These are phyloP conservation scores for Coelastrella sp. DNA, from an alignment of 139 green algal genomes.

Conservation along the genomic window DNA sequence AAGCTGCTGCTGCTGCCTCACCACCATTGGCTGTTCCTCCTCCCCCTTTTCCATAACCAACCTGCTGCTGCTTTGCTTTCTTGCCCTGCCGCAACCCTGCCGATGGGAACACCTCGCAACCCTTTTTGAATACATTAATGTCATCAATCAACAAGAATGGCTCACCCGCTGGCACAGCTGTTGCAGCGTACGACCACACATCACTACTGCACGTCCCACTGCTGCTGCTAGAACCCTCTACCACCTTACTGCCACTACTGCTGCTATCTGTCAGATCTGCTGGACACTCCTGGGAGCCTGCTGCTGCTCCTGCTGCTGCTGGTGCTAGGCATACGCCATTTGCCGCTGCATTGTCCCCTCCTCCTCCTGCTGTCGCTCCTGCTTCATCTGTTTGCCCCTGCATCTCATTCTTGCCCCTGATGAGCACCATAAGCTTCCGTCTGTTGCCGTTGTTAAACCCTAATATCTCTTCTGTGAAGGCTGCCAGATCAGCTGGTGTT, in stretches of 20 bases:
- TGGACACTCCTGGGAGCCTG: neutral
- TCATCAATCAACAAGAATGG: conserved; percentile 52
- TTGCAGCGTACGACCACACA: neutral
- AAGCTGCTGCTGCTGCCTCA: conserved; percentile 28
- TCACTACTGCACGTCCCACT: neutral
- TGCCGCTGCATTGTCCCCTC: neutral
- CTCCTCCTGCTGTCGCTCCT: neutral
- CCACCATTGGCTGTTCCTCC: neutral
- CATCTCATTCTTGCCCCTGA: conserved; percentile 2
- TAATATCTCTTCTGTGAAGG: conserved; percentile 65
- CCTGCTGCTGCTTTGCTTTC: neutral
- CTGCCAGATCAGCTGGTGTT: conserved; percentile 65
- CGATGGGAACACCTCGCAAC: conserved; percentile 61
- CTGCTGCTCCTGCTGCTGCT: neutral
- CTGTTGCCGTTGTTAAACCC: conserved; percentile 43
- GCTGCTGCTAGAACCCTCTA: no score
- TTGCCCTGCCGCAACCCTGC: neutral
- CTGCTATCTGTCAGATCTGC: neutral
- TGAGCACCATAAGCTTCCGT: conserved; percentile 12
- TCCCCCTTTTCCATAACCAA: neutral
- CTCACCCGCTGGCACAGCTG: neutral
- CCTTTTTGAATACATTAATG: conserved; percentile 69
- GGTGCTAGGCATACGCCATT: neutral
- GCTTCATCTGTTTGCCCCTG: conserved; percentile 15
- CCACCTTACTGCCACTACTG: neutral